These are phyloP conservation scores for Cryphonectria nitschkei DNA, from an alignment of 2,329 filamentous ascomycete species.

Conservation along the genomic window DNA sequence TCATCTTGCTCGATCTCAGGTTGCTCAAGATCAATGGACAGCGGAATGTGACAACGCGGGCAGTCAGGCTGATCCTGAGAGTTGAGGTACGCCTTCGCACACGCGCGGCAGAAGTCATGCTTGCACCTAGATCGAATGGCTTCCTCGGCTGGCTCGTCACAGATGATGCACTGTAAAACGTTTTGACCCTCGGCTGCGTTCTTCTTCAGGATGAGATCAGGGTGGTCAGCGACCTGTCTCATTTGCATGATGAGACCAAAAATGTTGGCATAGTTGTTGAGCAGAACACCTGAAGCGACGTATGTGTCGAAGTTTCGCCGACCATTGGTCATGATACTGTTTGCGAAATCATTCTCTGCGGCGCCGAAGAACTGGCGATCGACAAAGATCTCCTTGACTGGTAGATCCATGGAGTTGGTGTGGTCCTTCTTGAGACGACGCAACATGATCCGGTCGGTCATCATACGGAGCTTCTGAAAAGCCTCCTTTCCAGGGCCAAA, in stretches of 20 bases:
- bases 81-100: slow-evolving; percentile 77
- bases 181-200: slow-evolving; percentile 86
- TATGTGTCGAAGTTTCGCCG: slow-evolving; percentile 93
- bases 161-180: slow-evolving; percentile 88
- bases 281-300: slow-evolving; percentile 87
- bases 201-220: slow-evolving; percentile 91
- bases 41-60: slow-evolving; percentile 85
- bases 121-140: slow-evolving; percentile 89
- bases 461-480: slow-evolving; percentile 79
- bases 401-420: slow-evolving; percentile 92
- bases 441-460: slow-evolving; percentile 94
- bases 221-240: slow-evolving; percentile 96
- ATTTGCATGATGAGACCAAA: slow-evolving; percentile 99
- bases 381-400: slow-evolving; percentile 89
- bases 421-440: slow-evolving; percentile 93
- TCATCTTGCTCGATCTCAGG: slow-evolving; percentile 94
- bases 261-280: slow-evolving; percentile 99
- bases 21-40: slow-evolving; percentile 92
- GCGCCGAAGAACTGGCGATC: slow-evolving; percentile 97
- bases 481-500: slow-evolving; percentile 66
- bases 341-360: slow-evolving; percentile 92
- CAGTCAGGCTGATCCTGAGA: slow-evolving; percentile 81
- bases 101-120: slow-evolving; percentile 88
- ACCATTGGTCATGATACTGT: slow-evolving; percentile 92
- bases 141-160: slow-evolving; percentile 94